These are phyloP conservation scores for Pythium aphanidermatum DNA, from an alignment of 352 stramenopile species.

Conservation along the genomic window DNA sequence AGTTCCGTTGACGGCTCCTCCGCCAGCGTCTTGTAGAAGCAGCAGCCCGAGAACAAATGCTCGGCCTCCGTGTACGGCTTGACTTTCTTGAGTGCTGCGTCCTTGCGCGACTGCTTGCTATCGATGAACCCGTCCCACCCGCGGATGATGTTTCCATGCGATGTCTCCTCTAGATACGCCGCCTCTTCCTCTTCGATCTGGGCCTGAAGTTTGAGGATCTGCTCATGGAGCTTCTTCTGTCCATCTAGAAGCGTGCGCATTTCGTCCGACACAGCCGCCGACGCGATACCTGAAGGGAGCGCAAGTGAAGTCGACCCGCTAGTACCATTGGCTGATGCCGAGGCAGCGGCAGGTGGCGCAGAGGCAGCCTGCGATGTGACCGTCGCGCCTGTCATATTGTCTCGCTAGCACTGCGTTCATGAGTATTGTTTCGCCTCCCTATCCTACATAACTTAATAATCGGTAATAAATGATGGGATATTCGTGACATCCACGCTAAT, in stretches of 20 bases:
- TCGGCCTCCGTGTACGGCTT: constrained; percentile 74
- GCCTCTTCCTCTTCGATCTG: constrained; percentile 80
- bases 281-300: constrained; percentile 14
- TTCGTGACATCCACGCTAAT: background rate
- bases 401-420: no score
- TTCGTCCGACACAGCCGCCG: constrained; percentile 42
- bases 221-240: constrained; percentile 66
- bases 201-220: constrained; percentile 51
- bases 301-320: no score
- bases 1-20: constrained; percentile 46
- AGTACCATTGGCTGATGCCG: background rate
- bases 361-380: no score
- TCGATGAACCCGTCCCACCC: constrained; percentile 86
- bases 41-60: constrained; percentile 76
- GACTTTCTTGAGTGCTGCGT: constrained; percentile 69
- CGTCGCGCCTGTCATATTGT: no score
- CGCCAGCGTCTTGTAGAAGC: constrained; percentile 50
- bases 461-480: no score
- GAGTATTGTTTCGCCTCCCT: no score
- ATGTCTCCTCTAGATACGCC: constrained; percentile 75
- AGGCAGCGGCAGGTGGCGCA: background rate
- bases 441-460: no score
- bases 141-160: constrained; percentile 84
- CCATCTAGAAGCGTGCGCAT: constrained; percentile 67
- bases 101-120: constrained; percentile 69